These are phyloP conservation scores for Penicillium sp. DNA, from an alignment of 2,329 filamentous ascomycete species.

Conservation along the genomic window DNA sequence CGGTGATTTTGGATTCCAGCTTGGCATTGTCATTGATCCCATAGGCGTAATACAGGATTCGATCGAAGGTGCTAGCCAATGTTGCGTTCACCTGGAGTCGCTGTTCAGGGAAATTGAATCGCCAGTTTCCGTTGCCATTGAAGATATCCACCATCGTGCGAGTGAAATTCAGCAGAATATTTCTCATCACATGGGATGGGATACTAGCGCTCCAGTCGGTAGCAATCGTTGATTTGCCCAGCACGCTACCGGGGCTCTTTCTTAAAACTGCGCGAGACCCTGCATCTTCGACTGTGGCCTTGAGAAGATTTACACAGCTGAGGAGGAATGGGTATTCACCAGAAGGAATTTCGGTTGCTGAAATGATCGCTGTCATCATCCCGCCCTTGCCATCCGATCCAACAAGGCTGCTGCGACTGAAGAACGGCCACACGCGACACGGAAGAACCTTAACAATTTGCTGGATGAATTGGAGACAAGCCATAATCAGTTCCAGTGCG, in stretches of 20 bases:
- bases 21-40: slow-evolving; percentile 66
- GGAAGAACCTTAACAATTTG: slow-evolving; percentile 72
- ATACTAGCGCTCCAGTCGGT: slow-evolving; percentile 65
- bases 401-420: slow-evolving; percentile 78
- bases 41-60: slow-evolving; percentile 70
- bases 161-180: slow-evolving; percentile 70
- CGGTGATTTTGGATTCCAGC: slow-evolving; percentile 54
- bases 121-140: slow-evolving; percentile 84
- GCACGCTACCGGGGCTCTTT: slow-evolving; percentile 36
- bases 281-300: slow-evolving; percentile 73
- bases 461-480: slow-evolving; percentile 78
- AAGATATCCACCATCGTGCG: slow-evolving; percentile 79
- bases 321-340: slow-evolving; percentile 77
- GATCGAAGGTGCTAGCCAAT: slow-evolving; percentile 70
- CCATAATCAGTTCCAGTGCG: slow-evolving; percentile 66
- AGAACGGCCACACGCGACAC: slow-evolving; percentile 84
- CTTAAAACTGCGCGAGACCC: slow-evolving; percentile 55
- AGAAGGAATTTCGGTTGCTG: slow-evolving; percentile 75
- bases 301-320: slow-evolving; percentile 72
- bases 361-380: slow-evolving; percentile 74
- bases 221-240: slow-evolving; percentile 31
- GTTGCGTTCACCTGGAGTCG: slow-evolving; percentile 67
- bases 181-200: slow-evolving; percentile 74
- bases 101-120: slow-evolving; percentile 69
- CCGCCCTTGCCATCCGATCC: slow-evolving; percentile 74